Percentiles rank a stretch among this genome's conserved stretches.
Evolutionary conservation across 495 filamentous ascomycete species (phyloP).

Genomic region (Penicillium silybi): DNA sequence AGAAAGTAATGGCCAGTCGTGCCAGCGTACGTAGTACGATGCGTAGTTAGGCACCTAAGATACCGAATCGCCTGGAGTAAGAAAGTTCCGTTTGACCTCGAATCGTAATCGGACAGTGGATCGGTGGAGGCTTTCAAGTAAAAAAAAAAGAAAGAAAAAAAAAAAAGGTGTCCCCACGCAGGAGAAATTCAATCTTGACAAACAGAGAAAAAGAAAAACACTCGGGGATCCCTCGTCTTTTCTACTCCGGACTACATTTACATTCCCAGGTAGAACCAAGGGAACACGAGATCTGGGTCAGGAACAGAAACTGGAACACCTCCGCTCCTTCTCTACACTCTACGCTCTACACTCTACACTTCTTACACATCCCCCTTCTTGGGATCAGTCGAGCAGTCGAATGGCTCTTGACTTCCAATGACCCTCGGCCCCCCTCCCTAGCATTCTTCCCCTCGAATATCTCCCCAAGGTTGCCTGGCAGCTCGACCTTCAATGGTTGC

Average conservation of each 20-base stretch:
- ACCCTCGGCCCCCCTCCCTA: conserved; percentile 19
- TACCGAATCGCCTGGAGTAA: too few relatives aligned
- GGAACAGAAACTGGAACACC: neutral
- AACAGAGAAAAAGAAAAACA: conserved; percentile 47
- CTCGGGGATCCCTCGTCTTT: conserved; percentile 4
- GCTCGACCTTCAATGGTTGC: conserved; percentile 42
- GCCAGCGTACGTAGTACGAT: too few relatives aligned
- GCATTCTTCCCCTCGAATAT: conserved; percentile 29
- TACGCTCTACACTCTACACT: neutral
- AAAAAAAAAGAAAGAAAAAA: conserved; percentile 9
- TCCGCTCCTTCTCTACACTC: neutral
- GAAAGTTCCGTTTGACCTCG: neutral
- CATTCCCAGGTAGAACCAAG: neutral
- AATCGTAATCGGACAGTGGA: conserved; percentile 13
- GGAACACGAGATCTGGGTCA: neutral
- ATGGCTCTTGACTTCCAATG: neutral
- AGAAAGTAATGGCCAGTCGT: too few relatives aligned
- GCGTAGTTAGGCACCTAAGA: too few relatives aligned
- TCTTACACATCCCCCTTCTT: neutral
- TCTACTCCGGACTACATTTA: neutral
- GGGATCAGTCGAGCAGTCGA: neutral
- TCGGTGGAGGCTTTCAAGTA: conserved; percentile 25
- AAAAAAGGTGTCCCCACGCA: conserved; percentile 20
- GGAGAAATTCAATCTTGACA: conserved; percentile 29
- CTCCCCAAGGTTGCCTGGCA: conserved; percentile 36